Conservation (phyloP, 1,284 basidiomycete species). For the Sanghuangporus sanghuang region DNA sequence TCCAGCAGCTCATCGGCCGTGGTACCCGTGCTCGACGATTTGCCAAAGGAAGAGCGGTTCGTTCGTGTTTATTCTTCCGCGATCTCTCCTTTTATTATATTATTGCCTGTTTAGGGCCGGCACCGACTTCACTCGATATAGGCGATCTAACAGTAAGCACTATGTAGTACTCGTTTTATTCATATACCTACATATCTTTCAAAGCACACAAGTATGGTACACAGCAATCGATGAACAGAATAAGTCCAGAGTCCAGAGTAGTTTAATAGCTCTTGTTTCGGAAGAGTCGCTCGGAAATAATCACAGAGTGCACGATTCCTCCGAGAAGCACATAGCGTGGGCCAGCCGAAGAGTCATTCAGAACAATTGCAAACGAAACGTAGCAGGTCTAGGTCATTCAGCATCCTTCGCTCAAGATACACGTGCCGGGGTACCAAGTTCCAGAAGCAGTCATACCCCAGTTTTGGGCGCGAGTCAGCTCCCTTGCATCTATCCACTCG, state of each 20-base stretch:
- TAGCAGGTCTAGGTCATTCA: slow-evolving; percentile 5
- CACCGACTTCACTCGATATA: neutral
- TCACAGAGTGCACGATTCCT: neutral
- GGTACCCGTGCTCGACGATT: slow-evolving; percentile 41
- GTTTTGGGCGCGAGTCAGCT: slow-evolving; percentile 1
- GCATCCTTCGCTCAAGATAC: neutral
- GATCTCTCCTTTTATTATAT: neutral
- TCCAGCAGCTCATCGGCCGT: slow-evolving; percentile 52
- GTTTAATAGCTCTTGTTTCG: neutral
- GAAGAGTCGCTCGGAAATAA: neutral
- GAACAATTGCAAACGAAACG: neutral
- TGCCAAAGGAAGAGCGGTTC: slow-evolving; percentile 58
- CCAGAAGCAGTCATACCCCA: slow-evolving; percentile 1
- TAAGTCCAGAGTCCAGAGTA: neutral
- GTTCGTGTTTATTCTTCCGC: neutral
- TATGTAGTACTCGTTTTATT: neutral
- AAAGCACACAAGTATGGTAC: neutral
- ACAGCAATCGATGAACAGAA: neutral
- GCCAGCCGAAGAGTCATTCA: neutral
- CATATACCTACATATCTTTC: neutral
- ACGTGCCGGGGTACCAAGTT: slow-evolving; percentile 1
- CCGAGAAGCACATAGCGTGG: neutral
- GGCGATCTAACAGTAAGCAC: no score
- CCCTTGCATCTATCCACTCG: neutral
- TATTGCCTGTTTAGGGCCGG: slow-evolving; percentile 27